Evolutionary conservation across 2,329 filamentous ascomycete genomes (phyloP), one percentile per base, ranked within the genome.

Genomic region (Botrytis porri): DNA sequence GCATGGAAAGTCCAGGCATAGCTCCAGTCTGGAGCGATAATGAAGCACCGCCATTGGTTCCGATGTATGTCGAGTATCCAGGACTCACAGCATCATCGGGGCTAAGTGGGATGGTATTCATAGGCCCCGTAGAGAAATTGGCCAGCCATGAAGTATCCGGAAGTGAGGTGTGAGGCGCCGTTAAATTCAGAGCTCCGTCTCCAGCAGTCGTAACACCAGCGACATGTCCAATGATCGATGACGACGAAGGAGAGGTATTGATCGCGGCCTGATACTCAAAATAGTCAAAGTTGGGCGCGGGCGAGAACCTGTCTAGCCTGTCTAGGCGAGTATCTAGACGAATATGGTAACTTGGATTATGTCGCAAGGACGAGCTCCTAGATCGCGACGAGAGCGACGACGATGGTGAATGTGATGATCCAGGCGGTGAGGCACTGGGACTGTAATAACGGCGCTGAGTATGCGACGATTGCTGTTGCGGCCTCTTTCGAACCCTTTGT

Each of bases 1-100:
- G 70, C 37, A 71, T 67, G 10, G 73, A 73, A 39, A 76, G 73
- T n/a, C 70, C 73, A 70, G 75, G 35, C 51, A 73, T 20, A 35
- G 29, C 63, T 59, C 62, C 70, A 5, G 62, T 43, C 43, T 67
- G 62, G 75, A 76, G 43, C 62, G 70, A 67, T 25, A 72, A 45
- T 14, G 70, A 67, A 43, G 37, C 54, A 60, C 25, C 48, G 25
- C 62, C 70, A 72, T 66, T 43, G 14, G 32, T 37, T 39, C 70
- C 70, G 2, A 72, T 72, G 20, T 60, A 72, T 20, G 32, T 32
- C 3, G 70, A 66, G 59, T 57, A 67, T 59, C n/a, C 62, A 0
- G 32, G 70, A 22, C 39, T 67, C 41, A 66, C 20, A 59, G 51
- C 29, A 60, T 60, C 62, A 18, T 72, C 61, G 12, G 70, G 70